phyloP scores from a whole-genome alignment of 352 stramenopile species.

The Pythium aquatile region DNA sequence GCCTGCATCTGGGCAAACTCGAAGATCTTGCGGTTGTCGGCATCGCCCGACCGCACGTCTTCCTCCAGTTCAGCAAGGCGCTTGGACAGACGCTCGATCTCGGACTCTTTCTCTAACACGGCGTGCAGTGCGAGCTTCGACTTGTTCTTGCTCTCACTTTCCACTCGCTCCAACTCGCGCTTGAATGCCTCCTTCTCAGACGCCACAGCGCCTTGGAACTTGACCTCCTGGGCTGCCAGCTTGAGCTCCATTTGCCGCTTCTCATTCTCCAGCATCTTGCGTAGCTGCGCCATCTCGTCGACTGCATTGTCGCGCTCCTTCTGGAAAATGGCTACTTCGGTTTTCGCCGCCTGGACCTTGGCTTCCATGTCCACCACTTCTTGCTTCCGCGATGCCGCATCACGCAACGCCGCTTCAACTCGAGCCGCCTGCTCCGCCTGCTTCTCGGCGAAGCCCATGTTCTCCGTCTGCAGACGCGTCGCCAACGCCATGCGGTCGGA shows the following conservation, averaged over 20 bases:
- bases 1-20: slow-evolving; percentile 85
- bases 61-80: slow-evolving; percentile 75
- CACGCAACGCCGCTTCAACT: slow-evolving; percentile 66
- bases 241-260: slow-evolving; percentile 35
- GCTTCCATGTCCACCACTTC: slow-evolving; percentile 44
- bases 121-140: slow-evolving; percentile 82
- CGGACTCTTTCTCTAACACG: slow-evolving; percentile 76
- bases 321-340: slow-evolving; percentile 51
- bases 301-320: slow-evolving; percentile 50
- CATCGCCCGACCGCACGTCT: slow-evolving; percentile 79
- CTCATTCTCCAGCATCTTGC: slow-evolving; percentile 46
- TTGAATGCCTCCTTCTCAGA: slow-evolving; percentile 46
- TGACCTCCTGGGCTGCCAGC: slow-evolving; percentile 30
- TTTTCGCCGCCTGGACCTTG: slow-evolving; percentile 54
- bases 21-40: slow-evolving; percentile 87
- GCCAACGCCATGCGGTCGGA: slow-evolving; percentile 81
- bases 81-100: slow-evolving; percentile 55
- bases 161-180: slow-evolving; percentile 60
- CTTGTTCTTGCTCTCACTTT: slow-evolving; percentile 81
- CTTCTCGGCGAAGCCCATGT: slow-evolving; percentile 81
- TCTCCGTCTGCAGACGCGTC: slow-evolving; percentile 80
- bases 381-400: slow-evolving; percentile 45
- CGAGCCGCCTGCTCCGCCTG: slow-evolving; percentile 74
- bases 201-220: slow-evolving; percentile 31
- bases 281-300: slow-evolving; percentile 32